Evolutionary conservation across 2,329 filamentous ascomycete species (phyloP), one percentile per base, ranked within the genome.

Genomic region (Sclerotinia subarctica): DNA sequence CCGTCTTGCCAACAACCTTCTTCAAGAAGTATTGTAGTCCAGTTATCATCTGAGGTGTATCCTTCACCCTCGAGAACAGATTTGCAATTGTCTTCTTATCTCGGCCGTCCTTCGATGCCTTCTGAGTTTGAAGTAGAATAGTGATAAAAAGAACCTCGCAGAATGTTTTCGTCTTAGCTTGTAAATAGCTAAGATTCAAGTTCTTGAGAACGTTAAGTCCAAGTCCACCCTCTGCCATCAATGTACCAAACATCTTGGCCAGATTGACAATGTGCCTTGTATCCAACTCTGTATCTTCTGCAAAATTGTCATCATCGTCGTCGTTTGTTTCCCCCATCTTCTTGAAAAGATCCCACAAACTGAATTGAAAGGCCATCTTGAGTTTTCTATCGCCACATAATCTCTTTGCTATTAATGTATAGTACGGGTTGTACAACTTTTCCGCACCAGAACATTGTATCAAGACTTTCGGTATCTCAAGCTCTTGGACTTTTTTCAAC

Each of bases 381-480:
- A 96, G 84, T 73, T 88, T 88, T 72, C 88, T 88, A 69, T 94
- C 91, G 4, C 83, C 82, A 75, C 93, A 96, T 11, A 97, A 84
- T 71, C 89, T 89, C 59, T 86, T 87, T 13, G 93, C 93, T 49
- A 99, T 89, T 0, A 97, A 82, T 0, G 92, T 91, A 77, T 99
- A 99, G 80, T 96, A 99, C 0, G 91, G 92, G 75, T 99, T 99
- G 79, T 97, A 96, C 0, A 84, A 83, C 68, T 89, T 83, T 79
- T 98, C 95, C 3, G 90, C 90, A 54, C 92, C 92, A 1, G 90
- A 89, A 76, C 94, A 97, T 73, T 95, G 93, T 11, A 97, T 85
- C 38, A 99, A 82, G 24, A 99, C 94, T 64, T 90, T 88, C 0
- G 94, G 90, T 44, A 98, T 91, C 77, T 98, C 94, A 32, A 89